phyloP scores from a whole-genome alignment of 371 early-diverging fungal species.

The Fennellomyces sp. region DNA sequence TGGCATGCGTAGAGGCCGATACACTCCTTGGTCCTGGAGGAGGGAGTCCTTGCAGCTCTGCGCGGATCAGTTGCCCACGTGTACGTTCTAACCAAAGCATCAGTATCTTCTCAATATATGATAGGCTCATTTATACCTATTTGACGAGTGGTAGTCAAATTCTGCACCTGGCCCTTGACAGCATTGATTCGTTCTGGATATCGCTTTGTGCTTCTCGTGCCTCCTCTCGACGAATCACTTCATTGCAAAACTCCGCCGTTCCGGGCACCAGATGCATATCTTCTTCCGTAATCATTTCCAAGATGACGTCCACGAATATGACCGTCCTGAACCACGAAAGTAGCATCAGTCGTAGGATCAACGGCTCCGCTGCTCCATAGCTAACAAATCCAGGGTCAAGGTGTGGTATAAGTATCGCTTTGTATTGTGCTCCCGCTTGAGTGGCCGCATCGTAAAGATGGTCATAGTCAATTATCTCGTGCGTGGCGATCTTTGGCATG shows the following conservation, averaged over 20 bases:
- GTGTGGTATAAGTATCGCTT: background rate
- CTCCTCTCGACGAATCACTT: background rate
- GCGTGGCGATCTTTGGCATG: background rate
- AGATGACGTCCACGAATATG: background rate
- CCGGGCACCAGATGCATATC: background rate
- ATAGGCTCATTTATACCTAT: too few species aligned
- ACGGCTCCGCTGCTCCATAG: background rate
- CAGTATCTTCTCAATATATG: too few species aligned
- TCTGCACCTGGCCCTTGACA: too few species aligned
- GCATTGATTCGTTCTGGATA: too few species aligned
- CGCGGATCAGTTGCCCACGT: background rate
- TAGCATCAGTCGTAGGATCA: background rate
- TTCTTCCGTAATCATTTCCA: background rate
- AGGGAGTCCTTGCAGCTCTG: background rate
- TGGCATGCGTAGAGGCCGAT: too few species aligned
- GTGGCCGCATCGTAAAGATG: background rate
- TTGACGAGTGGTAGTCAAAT: too few species aligned
- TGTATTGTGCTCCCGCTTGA: background rate
- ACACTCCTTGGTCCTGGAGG: background rate
- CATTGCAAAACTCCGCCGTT: background rate
- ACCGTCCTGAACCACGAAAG: background rate
- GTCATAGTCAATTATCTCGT: background rate
- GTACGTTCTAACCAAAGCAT: background rate
- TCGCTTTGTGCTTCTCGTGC: too few species aligned
- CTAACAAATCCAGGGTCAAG: conserved; percentile 4